phyloP scores from a whole-genome alignment of 495 filamentous ascomycete genomes.

The Symbiotaphrina buchneri region DNA sequence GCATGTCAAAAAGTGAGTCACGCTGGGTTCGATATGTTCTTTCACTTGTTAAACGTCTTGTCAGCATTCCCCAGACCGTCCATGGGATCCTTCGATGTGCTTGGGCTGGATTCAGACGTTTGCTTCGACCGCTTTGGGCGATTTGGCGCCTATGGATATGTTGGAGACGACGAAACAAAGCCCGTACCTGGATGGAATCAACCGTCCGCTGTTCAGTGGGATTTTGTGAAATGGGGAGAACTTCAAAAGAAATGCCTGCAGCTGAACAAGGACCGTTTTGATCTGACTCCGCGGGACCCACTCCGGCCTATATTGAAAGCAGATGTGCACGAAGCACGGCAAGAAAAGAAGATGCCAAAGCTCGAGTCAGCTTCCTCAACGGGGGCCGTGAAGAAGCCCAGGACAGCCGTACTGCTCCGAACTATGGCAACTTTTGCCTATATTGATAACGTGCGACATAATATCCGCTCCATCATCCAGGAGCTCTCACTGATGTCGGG shows the following conservation, averaged over 20 bases:
- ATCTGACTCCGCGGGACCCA: conserved; percentile 5
- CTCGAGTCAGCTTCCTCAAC: background rate
- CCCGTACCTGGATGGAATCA: too few species aligned
- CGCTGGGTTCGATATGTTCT: background rate
- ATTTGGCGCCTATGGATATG: conserved; percentile 27
- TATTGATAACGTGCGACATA: conserved; percentile 14
- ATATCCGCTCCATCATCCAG: conserved; percentile 30
- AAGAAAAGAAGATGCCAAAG: conserved; percentile 2
- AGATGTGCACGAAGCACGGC: too few species aligned
- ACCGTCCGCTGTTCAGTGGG: conserved; percentile 13
- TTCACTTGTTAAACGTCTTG: conserved; percentile 6
- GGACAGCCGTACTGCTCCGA: conserved; percentile 16
- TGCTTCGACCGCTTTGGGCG: conserved; percentile 31
- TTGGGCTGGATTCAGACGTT: conserved; percentile 20
- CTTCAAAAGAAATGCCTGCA: conserved; percentile 15
- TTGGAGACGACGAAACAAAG: conserved; percentile 14
- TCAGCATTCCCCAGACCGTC: conserved; percentile 16
- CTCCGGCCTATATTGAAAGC: too few species aligned
- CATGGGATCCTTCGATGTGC: conserved; percentile 24
- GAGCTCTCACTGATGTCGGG: conserved; percentile 29
- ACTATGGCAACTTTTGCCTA: conserved; percentile 18
- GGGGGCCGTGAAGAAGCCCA: conserved; percentile 10
- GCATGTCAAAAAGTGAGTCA: conserved; percentile 9
- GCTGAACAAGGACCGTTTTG: conserved; percentile 17
- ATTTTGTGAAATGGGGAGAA: conserved; percentile 13